Conservation (phyloP, 106 monocot species). For the Dioscorea alata region DNA sequence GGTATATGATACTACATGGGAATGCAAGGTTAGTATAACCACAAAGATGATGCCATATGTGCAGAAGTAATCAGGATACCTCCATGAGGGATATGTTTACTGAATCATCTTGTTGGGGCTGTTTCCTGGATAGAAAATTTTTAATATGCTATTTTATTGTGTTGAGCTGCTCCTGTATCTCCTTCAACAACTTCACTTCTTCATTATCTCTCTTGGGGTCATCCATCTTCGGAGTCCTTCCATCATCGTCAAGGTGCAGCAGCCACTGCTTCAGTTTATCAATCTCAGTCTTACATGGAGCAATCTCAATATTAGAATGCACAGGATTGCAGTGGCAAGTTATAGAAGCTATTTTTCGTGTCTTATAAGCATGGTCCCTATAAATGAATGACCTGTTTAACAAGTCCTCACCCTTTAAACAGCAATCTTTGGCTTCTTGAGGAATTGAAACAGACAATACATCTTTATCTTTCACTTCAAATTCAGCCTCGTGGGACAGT, state of each 20-base stretch:
- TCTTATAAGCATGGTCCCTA: neutral
- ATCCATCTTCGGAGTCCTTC: constrained; percentile 18
- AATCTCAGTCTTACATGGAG: constrained; percentile 6
- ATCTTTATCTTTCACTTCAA: neutral
- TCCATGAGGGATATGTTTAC: constrained; percentile 14
- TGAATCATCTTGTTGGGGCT: constrained; percentile 11
- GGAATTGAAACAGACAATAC: neutral
- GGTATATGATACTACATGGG: neutral
- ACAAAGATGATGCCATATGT: neutral
- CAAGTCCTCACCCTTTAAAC: neutral
- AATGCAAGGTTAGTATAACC: neutral
- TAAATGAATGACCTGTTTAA: neutral
- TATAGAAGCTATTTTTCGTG: neutral
- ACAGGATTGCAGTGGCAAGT: neutral
- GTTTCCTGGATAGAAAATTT: constrained; percentile 4
- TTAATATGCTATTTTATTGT: constrained; percentile 13
- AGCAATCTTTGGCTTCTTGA: neutral
- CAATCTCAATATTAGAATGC: neutral
- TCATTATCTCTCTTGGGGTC: constrained; percentile 13
- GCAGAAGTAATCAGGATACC: constrained; percentile 14
- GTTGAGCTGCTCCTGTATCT: constrained; percentile 28
- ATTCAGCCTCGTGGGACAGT: constrained; percentile 1
- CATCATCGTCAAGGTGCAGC: constrained; percentile 33
- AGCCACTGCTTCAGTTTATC: constrained; percentile 21
- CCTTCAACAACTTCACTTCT: constrained; percentile 18